A percentile compares a stretch with the other conserved stretches of the same genome.
Evolutionary conservation across 495 filamentous ascomycete species (phyloP).

Genomic region (Rhizodiscina lignyota): DNA sequence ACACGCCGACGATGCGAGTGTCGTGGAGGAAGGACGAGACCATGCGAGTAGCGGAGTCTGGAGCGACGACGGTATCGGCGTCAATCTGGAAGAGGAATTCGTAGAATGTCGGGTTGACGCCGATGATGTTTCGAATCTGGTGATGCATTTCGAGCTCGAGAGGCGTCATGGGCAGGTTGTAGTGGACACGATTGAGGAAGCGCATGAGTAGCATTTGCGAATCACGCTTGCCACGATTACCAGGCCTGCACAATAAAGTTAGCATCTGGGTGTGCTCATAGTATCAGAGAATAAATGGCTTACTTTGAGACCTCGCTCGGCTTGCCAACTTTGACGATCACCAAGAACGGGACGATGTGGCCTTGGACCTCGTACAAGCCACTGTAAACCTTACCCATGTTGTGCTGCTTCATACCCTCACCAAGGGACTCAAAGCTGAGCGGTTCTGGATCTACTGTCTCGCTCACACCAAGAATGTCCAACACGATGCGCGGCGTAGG

Average conservation of each 20-base stretch:
- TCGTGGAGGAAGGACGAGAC: constrained; percentile 83
- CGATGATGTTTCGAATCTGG: constrained; percentile 97
- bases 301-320: constrained; percentile 73
- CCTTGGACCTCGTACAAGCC: constrained; percentile 95
- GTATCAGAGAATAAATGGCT: constrained; percentile 4
- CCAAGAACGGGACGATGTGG: constrained; percentile 94
- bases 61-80: constrained; percentile 86
- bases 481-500: constrained; percentile 92
- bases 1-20: constrained; percentile 79
- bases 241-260: constrained; percentile 46
- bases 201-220: constrained; percentile 97
- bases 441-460: constrained; percentile 88
- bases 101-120: constrained; percentile 96
- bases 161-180: constrained; percentile 89
- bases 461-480: constrained; percentile 89
- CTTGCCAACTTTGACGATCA: constrained; percentile 94
- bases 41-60: constrained; percentile 83
- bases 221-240: constrained; percentile 98
- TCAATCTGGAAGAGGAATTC: constrained; percentile 96
- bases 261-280: too few relatives aligned
- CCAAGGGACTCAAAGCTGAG: constrained; percentile 94
- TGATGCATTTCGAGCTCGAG: constrained; percentile 97
- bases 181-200: constrained; percentile 95
- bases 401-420: constrained; percentile 93
- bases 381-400: constrained; percentile 98